Evolutionary conservation across 139 green algal genomes (phyloP), one percentile per base, ranked within the genome.

Genomic region (Astrephomene gubernaculifera): DNA sequence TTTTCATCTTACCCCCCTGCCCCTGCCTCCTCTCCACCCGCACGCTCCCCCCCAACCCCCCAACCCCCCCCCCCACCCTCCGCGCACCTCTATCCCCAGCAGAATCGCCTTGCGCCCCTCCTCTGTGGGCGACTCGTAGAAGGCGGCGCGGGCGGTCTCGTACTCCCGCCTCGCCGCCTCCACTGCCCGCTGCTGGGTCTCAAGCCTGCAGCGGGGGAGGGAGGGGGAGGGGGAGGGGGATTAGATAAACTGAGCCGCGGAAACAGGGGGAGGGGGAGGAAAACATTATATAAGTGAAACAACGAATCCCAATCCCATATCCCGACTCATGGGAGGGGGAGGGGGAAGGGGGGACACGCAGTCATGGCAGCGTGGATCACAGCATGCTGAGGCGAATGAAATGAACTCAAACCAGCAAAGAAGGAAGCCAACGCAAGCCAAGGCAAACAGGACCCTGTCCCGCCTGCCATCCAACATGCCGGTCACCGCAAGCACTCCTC

Each of bases 91-190:
- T 17, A 85, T 85, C 3, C 79, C 79, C 61, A 85, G 79, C 79
- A 85, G 60, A 12, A 71, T 21, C 19, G n/a, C 76, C 63, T 85
- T 85, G 63, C 64, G 63, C 24, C 63, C n/a, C 79, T 85, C 79
- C 44, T 90, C 87, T 0, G 75, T 88, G 54, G 87, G 82, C 17
- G 80, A 61, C 69, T 81, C 73, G 75, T 90, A 90, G 68, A 85
- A 87, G 54, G 65, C 68, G 10, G 87, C 73, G 2, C 87, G 74
- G 19, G 87, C 74, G 31, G 57, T 39, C 68, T 88, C 87, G 44
- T 88, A 90, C 74, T 76, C 67, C 5, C 64, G 61, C 14, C 86
- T 79, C 2, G 86, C 79, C 24, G 71, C 61, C 25, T 86, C 71
- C 36, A 87, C 35, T 0, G 31, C 52, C 31, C 78, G 76, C n/a